These are phyloP conservation scores for Xylaria longipes DNA, from an alignment of 495 filamentous ascomycete species.

Conservation along the genomic window DNA sequence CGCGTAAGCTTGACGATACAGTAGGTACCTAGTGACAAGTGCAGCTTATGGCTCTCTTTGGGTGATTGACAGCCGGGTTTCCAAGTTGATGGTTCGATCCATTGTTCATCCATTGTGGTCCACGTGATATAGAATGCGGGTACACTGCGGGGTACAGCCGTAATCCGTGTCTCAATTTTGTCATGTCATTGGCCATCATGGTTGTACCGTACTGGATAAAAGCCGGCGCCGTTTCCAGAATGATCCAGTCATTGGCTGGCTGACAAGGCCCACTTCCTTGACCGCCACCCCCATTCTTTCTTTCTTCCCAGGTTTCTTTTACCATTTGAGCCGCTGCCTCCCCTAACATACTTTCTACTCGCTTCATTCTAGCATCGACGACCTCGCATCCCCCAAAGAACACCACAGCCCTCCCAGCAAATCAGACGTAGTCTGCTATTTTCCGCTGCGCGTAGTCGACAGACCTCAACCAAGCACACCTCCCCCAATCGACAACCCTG, in stretches of 20 bases:
- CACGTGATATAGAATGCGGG: constrained; percentile 13
- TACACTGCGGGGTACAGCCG: constrained; percentile 6
- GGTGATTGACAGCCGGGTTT: background rate
- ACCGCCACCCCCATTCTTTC: constrained; percentile 16
- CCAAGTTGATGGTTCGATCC: constrained; percentile 1
- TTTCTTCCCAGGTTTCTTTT: constrained; percentile 7
- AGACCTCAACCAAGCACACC: background rate
- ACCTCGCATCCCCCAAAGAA: background rate
- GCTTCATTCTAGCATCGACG: background rate
- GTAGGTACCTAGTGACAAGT: no score
- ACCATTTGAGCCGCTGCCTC: constrained; percentile 18
- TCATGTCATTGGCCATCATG: background rate
- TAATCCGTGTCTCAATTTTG: background rate
- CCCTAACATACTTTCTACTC: background rate
- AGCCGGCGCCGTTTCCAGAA: constrained; percentile 11
- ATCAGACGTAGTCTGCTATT: background rate
- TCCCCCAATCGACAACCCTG: constrained; percentile 33
- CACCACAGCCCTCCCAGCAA: background rate
- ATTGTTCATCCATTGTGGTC: background rate
- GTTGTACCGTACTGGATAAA: background rate
- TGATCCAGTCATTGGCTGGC: background rate
- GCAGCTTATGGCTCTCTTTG: background rate
- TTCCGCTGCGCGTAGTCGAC: background rate
- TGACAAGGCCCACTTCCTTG: constrained; percentile 4
- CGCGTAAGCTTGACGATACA: background rate